These are phyloP conservation scores for Nitzschia inconspicua DNA, from an alignment of 108 stramenopile species.

Conservation along the genomic window DNA sequence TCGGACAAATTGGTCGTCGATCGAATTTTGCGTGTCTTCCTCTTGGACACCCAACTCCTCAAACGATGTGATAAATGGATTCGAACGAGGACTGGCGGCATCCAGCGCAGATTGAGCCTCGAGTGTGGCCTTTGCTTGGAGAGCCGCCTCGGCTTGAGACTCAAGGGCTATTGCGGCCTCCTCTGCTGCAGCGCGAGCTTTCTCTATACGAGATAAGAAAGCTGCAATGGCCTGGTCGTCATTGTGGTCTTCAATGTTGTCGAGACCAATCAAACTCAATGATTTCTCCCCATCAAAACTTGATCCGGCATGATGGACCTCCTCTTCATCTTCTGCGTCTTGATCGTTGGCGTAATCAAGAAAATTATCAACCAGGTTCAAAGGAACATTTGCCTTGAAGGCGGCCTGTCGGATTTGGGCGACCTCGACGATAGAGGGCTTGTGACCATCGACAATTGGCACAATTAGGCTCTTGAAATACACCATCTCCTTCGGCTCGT, in stretches of 20 bases:
- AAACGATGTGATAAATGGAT: slow-evolving; percentile 3
- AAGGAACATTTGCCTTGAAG: slow-evolving; percentile 9
- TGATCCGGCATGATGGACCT: too few species aligned
- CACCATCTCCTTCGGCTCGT: too few species aligned
- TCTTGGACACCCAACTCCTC: not conserved
- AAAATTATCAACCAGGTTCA: slow-evolving; percentile 9
- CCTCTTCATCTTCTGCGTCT: too few species aligned
- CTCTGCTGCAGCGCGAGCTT: not conserved
- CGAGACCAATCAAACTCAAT: not conserved
- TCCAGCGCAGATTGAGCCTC: too few species aligned
- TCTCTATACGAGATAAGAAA: not conserved
- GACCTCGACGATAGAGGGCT: slow-evolving; percentile 16
- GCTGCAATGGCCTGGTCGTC: not conserved
- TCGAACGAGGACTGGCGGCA: not conserved
- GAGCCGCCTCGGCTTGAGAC: not conserved
- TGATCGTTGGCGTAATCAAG: slow-evolving; percentile 5
- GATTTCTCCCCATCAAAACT: too few species aligned
- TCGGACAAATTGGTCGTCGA: too few species aligned
- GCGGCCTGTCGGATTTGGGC: slow-evolving; percentile 29
- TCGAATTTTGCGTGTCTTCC: too few species aligned
- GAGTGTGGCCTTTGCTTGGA: too few species aligned
- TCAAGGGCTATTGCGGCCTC: not conserved
- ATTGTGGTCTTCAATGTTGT: slow-evolving; percentile 17
- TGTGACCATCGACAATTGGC: slow-evolving; percentile 4
- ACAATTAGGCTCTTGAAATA: slow-evolving; percentile 9